Base-by-base conservation (phyloP, 2,329 filamentous ascomycete species). In the Bipolaris bicolor region DNA sequence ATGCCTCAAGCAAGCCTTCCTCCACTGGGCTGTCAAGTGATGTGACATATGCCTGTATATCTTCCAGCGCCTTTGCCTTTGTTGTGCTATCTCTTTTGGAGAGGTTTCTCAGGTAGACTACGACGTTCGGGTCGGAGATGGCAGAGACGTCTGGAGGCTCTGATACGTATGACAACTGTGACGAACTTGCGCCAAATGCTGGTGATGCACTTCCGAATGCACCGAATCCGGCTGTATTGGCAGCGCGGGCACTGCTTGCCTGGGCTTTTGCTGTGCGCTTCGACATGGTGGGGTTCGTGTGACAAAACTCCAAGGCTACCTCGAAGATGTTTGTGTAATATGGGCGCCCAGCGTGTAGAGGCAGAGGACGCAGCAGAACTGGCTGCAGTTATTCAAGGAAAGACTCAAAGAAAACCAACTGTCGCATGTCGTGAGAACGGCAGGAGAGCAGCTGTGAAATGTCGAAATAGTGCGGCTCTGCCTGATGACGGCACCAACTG, bases 1-100 rank as follows among this genome's bases (percentile, higher is more conserved):
- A 98, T 70, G 90, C 90, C 66, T 95, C 90, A 53, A 98, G 78
- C n/a, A 98, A 79, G 10, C 88, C 83, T 66, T 97, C 91, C 70
- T 97, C 92, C 16, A 90, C 80, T 31, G 87, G 88, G 24, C 84
- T 86, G 65, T 83, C 73, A 74, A 83, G 40, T 76, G 83, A 75
- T 80, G 84, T 81, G 37, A 91, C 80, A 70, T 90, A 84, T 33
- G 84, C 75, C 46, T 91, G 83, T 18, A 99, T 78, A 50, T 98
- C 94, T 67, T 98, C 93, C 26, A 99, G 80, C 0, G 91, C 94
- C 75, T 94, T 97, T 7, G 89, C 84, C 74, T 97, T 96, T 36
- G 95, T 99, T 10, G 88, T 96, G 69, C 88, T 89, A 79, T 97
- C 94, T 78, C 95, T 96, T 79, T 98, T 99, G 49, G 88, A 84